Conservation (phyloP, 2,329 filamentous ascomycete species). For the Pyrenophora tritici-repentis region DNA sequence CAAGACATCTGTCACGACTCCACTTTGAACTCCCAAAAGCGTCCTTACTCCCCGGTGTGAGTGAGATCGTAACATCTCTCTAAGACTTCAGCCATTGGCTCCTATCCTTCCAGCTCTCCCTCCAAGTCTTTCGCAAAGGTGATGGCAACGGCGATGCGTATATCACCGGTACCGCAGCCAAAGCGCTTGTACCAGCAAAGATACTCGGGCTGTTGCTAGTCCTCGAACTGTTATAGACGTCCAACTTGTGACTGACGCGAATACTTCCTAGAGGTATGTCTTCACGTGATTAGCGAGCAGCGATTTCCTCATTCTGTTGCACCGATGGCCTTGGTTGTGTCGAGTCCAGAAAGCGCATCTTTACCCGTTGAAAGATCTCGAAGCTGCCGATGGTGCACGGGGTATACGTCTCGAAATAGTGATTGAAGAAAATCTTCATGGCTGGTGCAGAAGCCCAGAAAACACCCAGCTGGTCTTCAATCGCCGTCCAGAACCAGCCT, state of each 20-base stretch:
- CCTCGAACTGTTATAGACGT: conserved; percentile 27
- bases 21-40: too few relatives aligned
- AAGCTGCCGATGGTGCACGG: conserved; percentile 16
- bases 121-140: too few relatives aligned
- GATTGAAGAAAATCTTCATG: conserved; percentile 51
- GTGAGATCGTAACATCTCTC: too few relatives aligned
- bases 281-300: conserved; percentile 4
- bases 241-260: conserved; percentile 27
- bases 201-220: conserved; percentile 26
- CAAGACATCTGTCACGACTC: too few relatives aligned
- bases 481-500: conserved; percentile 49
- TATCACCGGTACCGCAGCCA: conserved; percentile 22
- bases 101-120: too few relatives aligned
- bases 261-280: conserved; percentile 28
- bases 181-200: conserved; percentile 22
- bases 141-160: too few relatives aligned
- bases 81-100: too few relatives aligned
- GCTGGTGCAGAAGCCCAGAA: conserved; percentile 52
- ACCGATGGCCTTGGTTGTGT: not conserved
- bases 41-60: too few relatives aligned
- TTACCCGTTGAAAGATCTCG: conserved; percentile 7
- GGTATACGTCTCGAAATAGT: conserved; percentile 38
- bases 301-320: not conserved
- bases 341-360: not conserved
- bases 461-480: conserved; percentile 50